A percentile compares a stretch with the other conserved stretches of the same genome.
Evolutionary conservation across 2,329 filamentous ascomycete genomes (phyloP).

Genomic region (Claviceps purpurea): DNA sequence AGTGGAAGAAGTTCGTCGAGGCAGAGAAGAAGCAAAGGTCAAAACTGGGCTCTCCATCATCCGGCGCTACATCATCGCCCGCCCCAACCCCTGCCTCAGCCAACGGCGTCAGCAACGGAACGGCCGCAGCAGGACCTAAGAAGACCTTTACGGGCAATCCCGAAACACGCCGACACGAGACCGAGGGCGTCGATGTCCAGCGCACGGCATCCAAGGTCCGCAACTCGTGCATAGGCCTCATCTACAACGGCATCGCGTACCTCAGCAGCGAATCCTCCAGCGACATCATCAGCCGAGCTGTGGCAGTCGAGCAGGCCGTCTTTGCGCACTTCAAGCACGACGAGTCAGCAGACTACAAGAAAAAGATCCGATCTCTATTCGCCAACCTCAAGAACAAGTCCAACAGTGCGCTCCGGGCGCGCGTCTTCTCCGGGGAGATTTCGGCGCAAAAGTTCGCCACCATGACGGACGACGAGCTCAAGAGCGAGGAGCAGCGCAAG

Average conservation of each 20-base stretch:
- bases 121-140: constrained; percentile 17
- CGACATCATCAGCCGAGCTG: constrained; percentile 56
- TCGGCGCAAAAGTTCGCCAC: constrained; percentile 59
- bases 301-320: constrained; percentile 74
- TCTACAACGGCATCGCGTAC: constrained; percentile 80
- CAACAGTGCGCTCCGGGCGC: constrained; percentile 63
- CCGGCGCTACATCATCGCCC: constrained; percentile 36
- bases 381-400: constrained; percentile 89
- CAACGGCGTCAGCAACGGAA: constrained; percentile 14
- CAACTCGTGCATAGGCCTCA: constrained; percentile 75
- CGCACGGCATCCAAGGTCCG: constrained; percentile 62
- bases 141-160: constrained; percentile 48
- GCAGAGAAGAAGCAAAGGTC: constrained; percentile 38
- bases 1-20: constrained; percentile 74
- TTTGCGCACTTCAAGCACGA: constrained; percentile 58
- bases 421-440: constrained; percentile 65
- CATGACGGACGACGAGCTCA: constrained; percentile 86
- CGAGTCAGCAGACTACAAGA: constrained; percentile 56
- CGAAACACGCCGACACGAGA: constrained; percentile 69
- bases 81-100: constrained; percentile 30
- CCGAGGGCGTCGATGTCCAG: constrained; percentile 66
- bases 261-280: constrained; percentile 58
- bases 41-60: constrained; percentile 27
- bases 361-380: constrained; percentile 84
- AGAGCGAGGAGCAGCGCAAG: constrained; percentile 67